phyloP scores from a whole-genome alignment of 371 early-diverging fungal genomes.

The Parasitella parasitica region DNA sequence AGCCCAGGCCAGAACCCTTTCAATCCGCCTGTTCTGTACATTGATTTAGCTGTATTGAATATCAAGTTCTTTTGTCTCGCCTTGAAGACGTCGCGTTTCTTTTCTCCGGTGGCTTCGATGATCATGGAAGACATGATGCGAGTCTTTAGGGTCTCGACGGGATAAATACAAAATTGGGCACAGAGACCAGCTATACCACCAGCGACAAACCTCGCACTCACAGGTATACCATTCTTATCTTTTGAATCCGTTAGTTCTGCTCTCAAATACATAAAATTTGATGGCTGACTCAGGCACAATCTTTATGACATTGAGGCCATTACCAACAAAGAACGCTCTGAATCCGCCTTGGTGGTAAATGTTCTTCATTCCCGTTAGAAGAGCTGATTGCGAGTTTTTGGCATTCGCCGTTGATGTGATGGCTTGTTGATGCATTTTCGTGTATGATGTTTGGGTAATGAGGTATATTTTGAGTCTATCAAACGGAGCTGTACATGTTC shows the following conservation, averaged over 20 bases:
- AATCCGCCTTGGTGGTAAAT: conserved; percentile 70
- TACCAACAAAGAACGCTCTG: conserved; percentile 76
- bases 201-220: conserved; percentile 69
- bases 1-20: conserved; percentile 78
- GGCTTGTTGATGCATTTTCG: background rate
- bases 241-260: conserved; percentile 47
- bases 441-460: conserved; percentile 51
- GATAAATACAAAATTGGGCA: conserved; percentile 78
- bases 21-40: conserved; percentile 63
- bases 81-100: background rate
- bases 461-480: conserved; percentile 82
- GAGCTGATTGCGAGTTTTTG: conserved; percentile 21
- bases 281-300: conserved; percentile 81
- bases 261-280: conserved; percentile 76
- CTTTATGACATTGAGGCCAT: conserved; percentile 80
- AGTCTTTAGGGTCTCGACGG: conserved; percentile 79
- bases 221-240: conserved; percentile 58
- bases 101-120: background rate
- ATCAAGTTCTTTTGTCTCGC: conserved; percentile 27
- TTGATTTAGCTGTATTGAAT: conserved; percentile 49
- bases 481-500: conserved; percentile 82
- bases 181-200: conserved; percentile 82
- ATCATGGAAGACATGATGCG: conserved; percentile 64
- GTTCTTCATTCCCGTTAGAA: conserved; percentile 28
- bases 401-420: background rate